Base-by-base conservation (phyloP, 805 yeast genomes). In the Spencermartinsiella europaea region DNA sequence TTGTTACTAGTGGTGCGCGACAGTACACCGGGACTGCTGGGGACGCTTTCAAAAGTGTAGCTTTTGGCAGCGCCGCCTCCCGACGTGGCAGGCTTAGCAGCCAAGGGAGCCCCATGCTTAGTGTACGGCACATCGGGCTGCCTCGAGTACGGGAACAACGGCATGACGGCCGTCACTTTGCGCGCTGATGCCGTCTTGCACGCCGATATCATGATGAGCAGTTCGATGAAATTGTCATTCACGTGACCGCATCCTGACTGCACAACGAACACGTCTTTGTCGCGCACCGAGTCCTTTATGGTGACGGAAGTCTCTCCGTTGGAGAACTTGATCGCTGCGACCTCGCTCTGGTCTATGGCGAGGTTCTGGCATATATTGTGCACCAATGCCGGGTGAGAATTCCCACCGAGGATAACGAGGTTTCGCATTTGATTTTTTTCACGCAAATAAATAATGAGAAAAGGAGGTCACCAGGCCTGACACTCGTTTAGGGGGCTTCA, bases 251-350 rank as follows among this genome's bases (percentile, higher is more conserved):
- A 82, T 5, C 95, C 95, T 34, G 82, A 75, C 65, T 89, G 96
- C 42, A 90, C 75, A 38, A 89, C 89, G 60, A 84, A 93, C 4
- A 93, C 98, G 63, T 93, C 97, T 66, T 93, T 93, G 55, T 90
- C 98, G 61, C 99, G 76, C 20, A 93, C 98, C 10, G 95, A 85
- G 59, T 89, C 95, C 45, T 76, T 75, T 46, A 93, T 79, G 47
- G 83, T 84, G 48, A 93, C 87, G 22, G 91, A 81, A 3, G 96
- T 90, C 62, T 93, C 99, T 45, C 99, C 99, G 62, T 93, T 93
- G 50, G 91, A 48, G 81, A 65, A 71, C 54, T 61, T 65, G 14
- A 46, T 45, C 12, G 63, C 71, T 39, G 72, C 71, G 15, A 84
- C 85, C 21, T 74, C 71, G 4, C 95, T 90, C 48, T 79, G 77